Base-by-base conservation (phyloP, 257 asterid genomes). In the Vinca minor region DNA sequence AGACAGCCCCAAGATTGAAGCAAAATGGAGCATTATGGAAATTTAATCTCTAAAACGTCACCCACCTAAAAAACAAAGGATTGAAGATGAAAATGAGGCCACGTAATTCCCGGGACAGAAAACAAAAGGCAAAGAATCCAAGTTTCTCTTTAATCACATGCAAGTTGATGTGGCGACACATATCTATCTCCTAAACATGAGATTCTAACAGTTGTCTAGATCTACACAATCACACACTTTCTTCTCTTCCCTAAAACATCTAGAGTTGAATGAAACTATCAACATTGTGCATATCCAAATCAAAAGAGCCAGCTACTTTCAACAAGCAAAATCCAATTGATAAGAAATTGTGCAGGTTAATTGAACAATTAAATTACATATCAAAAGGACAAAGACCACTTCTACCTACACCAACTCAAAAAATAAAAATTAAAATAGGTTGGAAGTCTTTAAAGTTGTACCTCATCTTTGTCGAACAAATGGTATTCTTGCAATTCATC, bases 381-480 rank as follows among this genome's bases (percentile, higher is more conserved):
- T n/a, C 23, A 10, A 28, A 28, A 54, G 17, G 13, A 55, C 12
- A 29, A 25, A 14, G 2, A 29, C 41, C 25, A 55, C 42, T 31
- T n/a, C n/a, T n/a, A n/a, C 4, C 4, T 7, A 26, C 61, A 29
- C 15, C 15, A 31, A n/a, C n/a, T n/a, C n/a, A n/a, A n/a, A n/a
- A n/a, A n/a, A n/a, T n/a, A n/a, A n/a, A n/a, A 56, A 32, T 5
- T 29, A 55, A 15, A 4, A 35, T 28, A 4, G 5, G n/a, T n/a
- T n/a, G 17, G 25, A 49, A 15, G 29, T 28, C 2, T 15, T 28
- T 29, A 12, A n/a, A 17, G 26, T 14, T 0, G 42, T 15, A 91
- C 94, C 98, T 86, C 97, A 39, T 88, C 95, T 82, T 81, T 85
- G 69, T 85, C 89, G 64, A 86, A 88, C 73, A 89, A 80, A 54